phyloP scores from a whole-genome alignment of 108 stramenopile genomes.

The Nitzschia putrida region DNA sequence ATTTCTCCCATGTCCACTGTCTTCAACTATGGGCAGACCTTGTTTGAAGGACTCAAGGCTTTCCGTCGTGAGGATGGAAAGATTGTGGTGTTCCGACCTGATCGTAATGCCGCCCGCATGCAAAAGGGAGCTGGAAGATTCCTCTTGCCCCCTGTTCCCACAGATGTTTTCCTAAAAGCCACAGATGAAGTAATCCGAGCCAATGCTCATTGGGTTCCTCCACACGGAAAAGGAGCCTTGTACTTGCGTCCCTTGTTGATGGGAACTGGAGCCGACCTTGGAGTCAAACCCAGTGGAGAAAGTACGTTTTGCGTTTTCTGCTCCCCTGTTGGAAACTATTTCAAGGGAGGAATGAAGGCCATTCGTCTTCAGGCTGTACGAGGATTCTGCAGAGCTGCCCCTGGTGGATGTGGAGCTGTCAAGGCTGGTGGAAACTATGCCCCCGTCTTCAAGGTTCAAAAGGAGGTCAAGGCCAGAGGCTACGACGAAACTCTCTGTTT shows the following conservation, averaged over 20 bases:
- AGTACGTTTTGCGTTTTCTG: conserved; percentile 44
- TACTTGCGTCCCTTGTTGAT: conserved; percentile 47
- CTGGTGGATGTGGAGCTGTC: conserved; percentile 59
- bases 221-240: conserved; percentile 37
- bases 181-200: conserved; percentile 33
- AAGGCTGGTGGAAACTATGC: conserved; percentile 76
- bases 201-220: conserved; percentile 48
- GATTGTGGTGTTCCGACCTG: conserved; percentile 43
- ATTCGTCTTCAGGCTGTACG: conserved; percentile 62
- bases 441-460: conserved; percentile 52
- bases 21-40: conserved; percentile 50
- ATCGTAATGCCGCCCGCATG: conserved; percentile 42
- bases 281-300: conserved; percentile 33
- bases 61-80: conserved; percentile 40
- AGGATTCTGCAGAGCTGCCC: conserved; percentile 54
- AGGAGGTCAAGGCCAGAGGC: conserved; percentile 58
- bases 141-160: conserved; percentile 40
- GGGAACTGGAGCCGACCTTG: conserved; percentile 40
- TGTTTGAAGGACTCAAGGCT: conserved; percentile 54
- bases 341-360: conserved; percentile 50
- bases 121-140: conserved; percentile 31
- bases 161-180: conserved; percentile 30
- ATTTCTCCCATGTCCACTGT: conserved; percentile 38
- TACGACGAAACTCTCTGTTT: conserved; percentile 64
- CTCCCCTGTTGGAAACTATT: conserved; percentile 67